phyloP scores from a whole-genome alignment of 768 basidiomycete genomes.

The Artomyces pyxidatus region DNA sequence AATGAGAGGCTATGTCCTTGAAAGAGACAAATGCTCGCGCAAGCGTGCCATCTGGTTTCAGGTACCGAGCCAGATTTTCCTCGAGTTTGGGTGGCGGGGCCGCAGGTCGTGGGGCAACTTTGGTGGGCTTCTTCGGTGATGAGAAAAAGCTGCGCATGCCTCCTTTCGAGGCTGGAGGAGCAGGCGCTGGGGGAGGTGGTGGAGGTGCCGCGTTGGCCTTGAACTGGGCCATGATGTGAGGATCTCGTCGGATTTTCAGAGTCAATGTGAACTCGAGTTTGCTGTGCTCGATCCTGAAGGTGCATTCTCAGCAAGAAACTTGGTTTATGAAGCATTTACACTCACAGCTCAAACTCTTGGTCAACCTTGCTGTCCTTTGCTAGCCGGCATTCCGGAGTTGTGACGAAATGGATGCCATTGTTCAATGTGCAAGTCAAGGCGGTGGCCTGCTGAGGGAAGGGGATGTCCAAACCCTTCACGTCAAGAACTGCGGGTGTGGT shows the following conservation, averaged over 20 bases:
- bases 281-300: conserved; percentile 77
- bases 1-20: conserved; percentile 75
- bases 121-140: conserved; percentile 63
- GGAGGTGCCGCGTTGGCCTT: conserved; percentile 51
- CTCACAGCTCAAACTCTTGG: conserved; percentile 88
- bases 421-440: conserved; percentile 82
- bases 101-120: conserved; percentile 30
- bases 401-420: conserved; percentile 95
- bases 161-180: conserved; percentile 45
- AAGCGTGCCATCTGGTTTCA: conserved; percentile 81
- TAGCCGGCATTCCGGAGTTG: conserved; percentile 72
- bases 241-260: conserved; percentile 78
- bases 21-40: conserved; percentile 85
- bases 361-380: conserved; percentile 56
- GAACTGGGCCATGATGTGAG: conserved; percentile 75
- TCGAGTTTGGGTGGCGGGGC: conserved; percentile 35
- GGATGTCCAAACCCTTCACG: conserved; percentile 64
- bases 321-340: conserved; percentile 6
- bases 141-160: conserved; percentile 73
- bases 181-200: conserved; percentile 31
- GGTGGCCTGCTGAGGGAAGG: conserved; percentile 70
- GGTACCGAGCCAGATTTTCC: conserved; percentile 75
- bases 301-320: background rate
- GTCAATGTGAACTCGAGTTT: conserved; percentile 93
- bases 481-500: conserved; percentile 50